phyloP scores from a whole-genome alignment of 768 basidiomycete species.

The Polyporus arcularius region DNA sequence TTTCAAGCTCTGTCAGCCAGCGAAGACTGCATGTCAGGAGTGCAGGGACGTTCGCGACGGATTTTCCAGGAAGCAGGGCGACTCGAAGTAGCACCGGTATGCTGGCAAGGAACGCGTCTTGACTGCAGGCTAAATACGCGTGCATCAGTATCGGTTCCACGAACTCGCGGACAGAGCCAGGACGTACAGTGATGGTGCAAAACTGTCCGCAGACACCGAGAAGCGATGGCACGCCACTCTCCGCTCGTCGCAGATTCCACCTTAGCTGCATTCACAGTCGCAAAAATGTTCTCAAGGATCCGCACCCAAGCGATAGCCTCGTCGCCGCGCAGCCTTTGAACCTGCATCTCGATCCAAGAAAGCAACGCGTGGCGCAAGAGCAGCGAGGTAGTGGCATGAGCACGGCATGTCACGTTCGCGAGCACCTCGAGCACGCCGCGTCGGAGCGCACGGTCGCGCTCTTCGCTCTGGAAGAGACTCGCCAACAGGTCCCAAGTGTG shows the following conservation, averaged over 20 bases:
- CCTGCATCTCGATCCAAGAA: conserved; percentile 82
- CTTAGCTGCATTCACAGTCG: conserved; percentile 50
- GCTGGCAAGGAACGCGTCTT: neutral
- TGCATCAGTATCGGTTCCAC: neutral
- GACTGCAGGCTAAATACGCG: conserved; percentile 11
- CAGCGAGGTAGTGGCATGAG: conserved; percentile 68
- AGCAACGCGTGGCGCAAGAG: conserved; percentile 72
- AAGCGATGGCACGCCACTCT: conserved; percentile 60
- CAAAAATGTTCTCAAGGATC: conserved; percentile 64
- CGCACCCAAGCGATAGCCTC: conserved; percentile 63
- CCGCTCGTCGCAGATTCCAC: conserved; percentile 54
- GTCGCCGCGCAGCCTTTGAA: conserved; percentile 35
- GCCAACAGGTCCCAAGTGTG: conserved; percentile 90
- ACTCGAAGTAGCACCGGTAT: conserved; percentile 15
- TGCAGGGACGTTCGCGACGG: neutral
- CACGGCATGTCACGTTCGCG: conserved; percentile 70
- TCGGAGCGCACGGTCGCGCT: conserved; percentile 52
- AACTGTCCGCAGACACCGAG: conserved; percentile 50
- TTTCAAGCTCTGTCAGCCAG: conserved; percentile 15
- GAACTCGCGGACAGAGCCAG: too few relatives aligned
- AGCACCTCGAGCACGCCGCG: conserved; percentile 71
- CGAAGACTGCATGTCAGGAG: conserved; percentile 4
- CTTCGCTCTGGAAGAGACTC: conserved; percentile 73
- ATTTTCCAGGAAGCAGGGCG: conserved; percentile 7
- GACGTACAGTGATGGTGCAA: conserved; percentile 33